Evolutionary conservation across 805 yeast genomes (phyloP), one percentile per base, ranked within the genome.

Genomic region (Metschnikowia colocasiae): DNA sequence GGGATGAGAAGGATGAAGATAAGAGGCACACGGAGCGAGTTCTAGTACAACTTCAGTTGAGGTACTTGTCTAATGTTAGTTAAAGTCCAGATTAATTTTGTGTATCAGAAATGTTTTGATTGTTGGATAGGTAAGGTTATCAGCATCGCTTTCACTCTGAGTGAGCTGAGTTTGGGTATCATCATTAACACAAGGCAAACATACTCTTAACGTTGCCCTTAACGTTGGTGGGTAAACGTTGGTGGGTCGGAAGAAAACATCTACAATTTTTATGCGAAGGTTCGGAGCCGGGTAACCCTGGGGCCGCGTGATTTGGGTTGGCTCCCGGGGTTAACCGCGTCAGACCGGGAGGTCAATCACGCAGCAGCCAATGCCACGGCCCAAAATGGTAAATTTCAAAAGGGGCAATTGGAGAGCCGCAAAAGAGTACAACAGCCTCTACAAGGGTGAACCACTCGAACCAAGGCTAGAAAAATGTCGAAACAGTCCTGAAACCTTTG

Each of bases 141-240:
- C 79, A 74, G 78, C 80, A 75, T 69, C 68, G 73, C 61, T 60
- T 53, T 51, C 57, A 65, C 73, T 75, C 72, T 60, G 80, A 75
- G 80, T 75, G 80, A 75, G 80, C 80, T 75, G 80, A 75, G 80
- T 72, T 61, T 69, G 66, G 71, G 68, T 75, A 60, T 75, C 80
- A 75, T 75, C 80, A 73, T 65, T 59, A 71, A 63, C 57, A 52
- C 51, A 39, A 12, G 16, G 32, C 4, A 19, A 9, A 46, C 52
- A 46, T 49, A 46, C 50, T 27, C 39, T 36, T 34, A 10, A 4
- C 18, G 16, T n/a, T n/a, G n/a, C n/a, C n/a, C n/a, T n/a, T n/a
- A n/a, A n/a, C n/a, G n/a, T n/a, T n/a, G n/a, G n/a, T n/a, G n/a
- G n/a, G n/a, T n/a, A n/a, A n/a, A n/a, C n/a, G n/a, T 25, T 39